Base-by-base conservation (phyloP, 2,329 filamentous ascomycete species). In the Penicillium carneum region DNA sequence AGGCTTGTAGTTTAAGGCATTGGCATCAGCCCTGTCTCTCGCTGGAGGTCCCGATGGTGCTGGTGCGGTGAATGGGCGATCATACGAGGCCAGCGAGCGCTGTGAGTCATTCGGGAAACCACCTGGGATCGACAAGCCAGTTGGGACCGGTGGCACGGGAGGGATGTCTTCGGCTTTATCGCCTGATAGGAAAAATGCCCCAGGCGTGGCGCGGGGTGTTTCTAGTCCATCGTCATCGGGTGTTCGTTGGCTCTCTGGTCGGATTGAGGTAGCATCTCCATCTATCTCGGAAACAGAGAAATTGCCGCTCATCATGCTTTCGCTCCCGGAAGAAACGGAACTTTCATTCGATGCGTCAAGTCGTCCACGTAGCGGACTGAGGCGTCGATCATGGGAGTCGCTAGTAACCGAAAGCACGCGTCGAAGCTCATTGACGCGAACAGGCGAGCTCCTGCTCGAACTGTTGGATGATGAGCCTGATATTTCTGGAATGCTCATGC, bases 361-460 rank as follows among this genome's bases (percentile, higher is more conserved):
- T 42, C 75, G 77, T 36, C 75, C 72, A n/a, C 80, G 73, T 33
- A 83, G 66, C 4, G 81, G 80, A 63, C 80, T 82, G 45, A 76
- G 74, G 34, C 74, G 75, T 48, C 79, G 74, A 36, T 69, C 60
- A 38, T 75, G 72, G 18, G 69, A 67, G 14, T 74, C 76, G 18
- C 71, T 72, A 29, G 76, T 75, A 9, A 80, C 76, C 1, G 80
- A 80, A 16, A 84, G 76, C n/a, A 80, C 80, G 38, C 81, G 76
- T 49, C 80, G 80, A 57, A 84, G 66, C 51, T 83, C 81, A 43
- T 80, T 81, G n/a, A 83, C 78, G 49, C 78, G 78, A 33, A 83
- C 76, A 0, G 81, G 81, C 0, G 79, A 79, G 26, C 79, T 79
- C 61, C 79, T 71, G 65, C 74, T 80, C 14, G 79, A 80, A 34